Conservation (phyloP, 768 basidiomycete species). For the Suillus clintonianus region DNA sequence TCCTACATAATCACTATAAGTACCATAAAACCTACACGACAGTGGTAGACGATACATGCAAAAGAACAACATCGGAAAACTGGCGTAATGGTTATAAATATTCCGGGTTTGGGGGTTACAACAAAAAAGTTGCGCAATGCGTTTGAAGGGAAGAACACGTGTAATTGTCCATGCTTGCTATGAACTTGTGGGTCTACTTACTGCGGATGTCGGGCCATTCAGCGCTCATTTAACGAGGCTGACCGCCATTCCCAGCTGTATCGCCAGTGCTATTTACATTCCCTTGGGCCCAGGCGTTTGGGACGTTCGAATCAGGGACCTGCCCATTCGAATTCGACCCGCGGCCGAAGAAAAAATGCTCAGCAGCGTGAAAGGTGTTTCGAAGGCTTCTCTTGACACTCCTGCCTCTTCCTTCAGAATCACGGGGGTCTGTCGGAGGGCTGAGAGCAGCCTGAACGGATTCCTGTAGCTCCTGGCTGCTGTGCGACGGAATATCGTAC, state of each 20-base stretch:
- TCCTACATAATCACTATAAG: constrained; percentile 1
- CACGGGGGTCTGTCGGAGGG: constrained; percentile 28
- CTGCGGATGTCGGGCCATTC: neutral
- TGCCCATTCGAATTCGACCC: constrained; percentile 28
- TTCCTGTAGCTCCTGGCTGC: constrained; percentile 43
- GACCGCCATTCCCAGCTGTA: constrained; percentile 21
- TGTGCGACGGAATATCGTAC: constrained; percentile 35
- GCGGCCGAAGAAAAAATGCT: constrained; percentile 71
- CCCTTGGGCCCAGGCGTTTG: constrained; percentile 5
- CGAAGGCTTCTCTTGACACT: constrained; percentile 67
- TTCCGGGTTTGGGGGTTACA: constrained; percentile 3
- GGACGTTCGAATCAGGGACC: neutral
- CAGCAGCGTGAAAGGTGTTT: constrained; percentile 68
- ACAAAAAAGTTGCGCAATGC: neutral
- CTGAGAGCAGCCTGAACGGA: constrained; percentile 37
- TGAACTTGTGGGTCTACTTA: constrained; percentile 2
- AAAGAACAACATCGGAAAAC: neutral
- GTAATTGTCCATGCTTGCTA: neutral
- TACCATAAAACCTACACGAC: constrained; percentile 1
- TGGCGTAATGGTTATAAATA: constrained; percentile 4
- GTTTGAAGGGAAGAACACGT: neutral
- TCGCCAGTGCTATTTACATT: constrained; percentile 21
- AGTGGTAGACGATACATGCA: constrained; percentile 2
- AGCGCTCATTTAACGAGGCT: constrained; percentile 20
- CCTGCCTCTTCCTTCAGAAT: constrained; percentile 51